These are phyloP conservation scores for Cladosporium halotolerans DNA, from an alignment of 2,329 filamentous ascomycete genomes.

Conservation along the genomic window DNA sequence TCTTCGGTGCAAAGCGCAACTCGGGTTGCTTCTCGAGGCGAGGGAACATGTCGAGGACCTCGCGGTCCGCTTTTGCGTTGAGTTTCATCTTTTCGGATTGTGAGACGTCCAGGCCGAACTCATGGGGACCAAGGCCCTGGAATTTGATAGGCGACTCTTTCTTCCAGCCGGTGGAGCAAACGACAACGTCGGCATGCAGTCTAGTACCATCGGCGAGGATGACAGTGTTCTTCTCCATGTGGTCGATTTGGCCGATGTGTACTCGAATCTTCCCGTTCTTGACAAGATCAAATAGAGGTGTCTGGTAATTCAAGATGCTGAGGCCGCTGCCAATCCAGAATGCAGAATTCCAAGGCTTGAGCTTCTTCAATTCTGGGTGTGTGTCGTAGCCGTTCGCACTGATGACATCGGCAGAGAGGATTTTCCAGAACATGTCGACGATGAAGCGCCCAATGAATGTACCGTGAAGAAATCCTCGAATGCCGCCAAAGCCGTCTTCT, in stretches of 20 bases:
- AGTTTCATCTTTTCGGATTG: conserved; percentile 31
- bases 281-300: conserved; percentile 53
- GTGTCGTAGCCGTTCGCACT: conserved; percentile 41
- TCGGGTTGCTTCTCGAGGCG: conserved; percentile 46
- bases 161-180: conserved; percentile 55
- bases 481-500: conserved; percentile 52
- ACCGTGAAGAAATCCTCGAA: conserved; percentile 52
- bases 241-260: conserved; percentile 49
- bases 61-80: conserved; percentile 39
- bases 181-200: conserved; percentile 45
- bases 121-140: conserved; percentile 17
- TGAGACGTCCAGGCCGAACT: background rate
- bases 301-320: conserved; percentile 55
- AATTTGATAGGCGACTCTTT: conserved; percentile 46
- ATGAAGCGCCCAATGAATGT: conserved; percentile 52
- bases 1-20: conserved; percentile 11
- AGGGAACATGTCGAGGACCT: conserved; percentile 50
- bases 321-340: conserved; percentile 52
- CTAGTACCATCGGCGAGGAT: conserved; percentile 43
- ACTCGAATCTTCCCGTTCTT: conserved; percentile 48
- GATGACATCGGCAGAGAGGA: conserved; percentile 50
- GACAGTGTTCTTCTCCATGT: conserved; percentile 41
- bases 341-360: conserved; percentile 36
- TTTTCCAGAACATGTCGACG: conserved; percentile 50
- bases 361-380: conserved; percentile 35